Percentiles rank a stretch among this genome's conserved stretches.
Evolutionary conservation across 1,284 basidiomycete species (phyloP).

Genomic region (Moesziomyces sp.): DNA sequence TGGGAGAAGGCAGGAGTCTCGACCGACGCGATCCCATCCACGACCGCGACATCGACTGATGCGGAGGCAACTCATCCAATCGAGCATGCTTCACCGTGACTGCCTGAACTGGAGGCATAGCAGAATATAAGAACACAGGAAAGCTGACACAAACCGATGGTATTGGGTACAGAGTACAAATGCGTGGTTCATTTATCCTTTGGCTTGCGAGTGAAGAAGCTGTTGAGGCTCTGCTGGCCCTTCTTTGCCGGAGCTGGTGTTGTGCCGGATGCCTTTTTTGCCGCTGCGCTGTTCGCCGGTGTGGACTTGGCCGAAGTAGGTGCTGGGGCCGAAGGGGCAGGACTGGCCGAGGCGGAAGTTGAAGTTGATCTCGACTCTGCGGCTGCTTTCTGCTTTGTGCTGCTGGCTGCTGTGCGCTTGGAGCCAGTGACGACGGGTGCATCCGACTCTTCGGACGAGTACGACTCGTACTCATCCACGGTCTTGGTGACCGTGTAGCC

Average conservation of each 20-base stretch:
- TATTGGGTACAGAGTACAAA: no score
- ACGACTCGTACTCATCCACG: slow-evolving; percentile 59
- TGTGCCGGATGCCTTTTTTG: slow-evolving; percentile 21
- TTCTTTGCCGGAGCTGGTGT: slow-evolving; percentile 37
- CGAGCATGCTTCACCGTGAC: slow-evolving; percentile 1
- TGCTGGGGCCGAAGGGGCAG: slow-evolving; percentile 17
- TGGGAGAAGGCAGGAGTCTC: slow-evolving; percentile 49
- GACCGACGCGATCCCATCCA: neutral
- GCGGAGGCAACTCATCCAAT: neutral
- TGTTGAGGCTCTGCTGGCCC: slow-evolving; percentile 54
- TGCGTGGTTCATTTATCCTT: slow-evolving; percentile 19
- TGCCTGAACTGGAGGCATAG: neutral
- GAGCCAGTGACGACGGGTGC: slow-evolving; percentile 23
- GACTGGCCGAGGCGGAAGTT: slow-evolving; percentile 34
- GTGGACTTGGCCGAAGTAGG: slow-evolving; percentile 14
- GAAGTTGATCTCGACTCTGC: slow-evolving; percentile 18
- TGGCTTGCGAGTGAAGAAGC: slow-evolving; percentile 53
- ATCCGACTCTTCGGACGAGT: slow-evolving; percentile 56
- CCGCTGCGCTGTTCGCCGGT: slow-evolving; percentile 19
- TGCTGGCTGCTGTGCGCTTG: slow-evolving; percentile 18
- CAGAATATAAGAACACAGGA: slow-evolving; percentile 2
- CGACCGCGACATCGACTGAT: slow-evolving; percentile 6
- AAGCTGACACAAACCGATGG: neutral
- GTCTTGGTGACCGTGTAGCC: slow-evolving; percentile 58
- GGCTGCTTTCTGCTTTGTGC: slow-evolving; percentile 1